These are phyloP conservation scores for Picea sitchensis DNA, from an alignment of 75 land plant genomes.

Conservation along the genomic window DNA sequence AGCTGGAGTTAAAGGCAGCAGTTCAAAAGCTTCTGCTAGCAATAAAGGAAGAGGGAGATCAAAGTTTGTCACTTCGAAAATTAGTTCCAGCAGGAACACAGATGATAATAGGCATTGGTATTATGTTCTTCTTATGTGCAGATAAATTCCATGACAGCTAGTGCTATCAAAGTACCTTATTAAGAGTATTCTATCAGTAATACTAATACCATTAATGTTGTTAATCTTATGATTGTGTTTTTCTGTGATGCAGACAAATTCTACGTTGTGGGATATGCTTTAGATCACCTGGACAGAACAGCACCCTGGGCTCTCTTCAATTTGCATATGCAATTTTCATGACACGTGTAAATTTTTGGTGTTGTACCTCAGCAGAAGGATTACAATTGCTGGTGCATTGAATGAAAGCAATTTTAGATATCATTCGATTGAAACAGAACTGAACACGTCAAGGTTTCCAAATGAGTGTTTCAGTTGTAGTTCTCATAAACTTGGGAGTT, in stretches of 20 bases:
- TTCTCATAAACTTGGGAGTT: background rate
- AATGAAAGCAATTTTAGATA: background rate
- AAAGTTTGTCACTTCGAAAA: slow-evolving; percentile 28
- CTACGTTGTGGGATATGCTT: slow-evolving; percentile 6
- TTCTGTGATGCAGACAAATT: slow-evolving; percentile 4
- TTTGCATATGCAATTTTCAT: background rate
- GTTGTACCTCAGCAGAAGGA: background rate
- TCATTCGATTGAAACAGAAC: background rate
- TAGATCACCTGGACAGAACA: background rate
- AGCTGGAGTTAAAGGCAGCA: slow-evolving; percentile 33
- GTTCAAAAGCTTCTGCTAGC: slow-evolving; percentile 42
- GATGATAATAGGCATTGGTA: slow-evolving; percentile 58
- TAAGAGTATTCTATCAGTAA: too few relatives aligned
- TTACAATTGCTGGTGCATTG: background rate
- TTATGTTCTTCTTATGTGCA: slow-evolving; percentile 14
- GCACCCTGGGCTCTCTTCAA: background rate
- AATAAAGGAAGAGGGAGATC: slow-evolving; percentile 39
- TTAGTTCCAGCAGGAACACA: slow-evolving; percentile 15
- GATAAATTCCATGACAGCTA: too few relatives aligned
- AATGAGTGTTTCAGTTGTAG: background rate
- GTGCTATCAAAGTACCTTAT: too few relatives aligned
- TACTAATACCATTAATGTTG: too few relatives aligned
- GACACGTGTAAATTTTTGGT: slow-evolving; percentile 4
- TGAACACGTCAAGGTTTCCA: background rate
- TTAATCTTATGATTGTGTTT: too few relatives aligned